These are phyloP conservation scores for Aspergillus persii DNA, from an alignment of 2,329 filamentous ascomycete genomes.

Conservation along the genomic window DNA sequence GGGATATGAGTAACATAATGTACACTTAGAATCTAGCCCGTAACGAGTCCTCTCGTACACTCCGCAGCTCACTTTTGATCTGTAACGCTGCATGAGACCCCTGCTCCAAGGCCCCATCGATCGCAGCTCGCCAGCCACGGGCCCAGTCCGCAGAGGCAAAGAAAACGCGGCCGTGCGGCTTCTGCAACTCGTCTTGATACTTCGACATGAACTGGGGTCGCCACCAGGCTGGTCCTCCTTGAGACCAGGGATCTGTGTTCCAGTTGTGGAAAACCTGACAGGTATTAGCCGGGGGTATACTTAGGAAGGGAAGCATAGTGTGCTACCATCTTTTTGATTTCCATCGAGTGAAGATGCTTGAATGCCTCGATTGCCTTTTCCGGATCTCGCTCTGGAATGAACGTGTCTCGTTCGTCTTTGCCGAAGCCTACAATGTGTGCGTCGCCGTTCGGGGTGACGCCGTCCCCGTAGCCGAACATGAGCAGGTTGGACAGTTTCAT, in stretches of 20 bases:
- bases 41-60: no score
- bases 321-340: conserved; percentile 1
- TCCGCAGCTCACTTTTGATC: neutral
- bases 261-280: conserved; percentile 4
- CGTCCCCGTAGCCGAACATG: conserved; percentile 4
- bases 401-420: neutral
- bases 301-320: neutral
- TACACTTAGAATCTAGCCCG: neutral
- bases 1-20: no score
- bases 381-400: neutral
- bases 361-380: neutral
- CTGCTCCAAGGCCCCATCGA: conserved; percentile 1
- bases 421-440: conserved; percentile 3
- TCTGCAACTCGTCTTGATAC: conserved; percentile 2
- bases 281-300: neutral
- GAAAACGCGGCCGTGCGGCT: neutral
- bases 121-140: conserved; percentile 4
- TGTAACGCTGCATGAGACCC: neutral
- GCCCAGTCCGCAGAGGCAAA: conserved; percentile 5
- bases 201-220: neutral
- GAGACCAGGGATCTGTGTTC: conserved; percentile 2
- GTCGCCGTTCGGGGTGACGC: neutral
- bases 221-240: conserved; percentile 3
- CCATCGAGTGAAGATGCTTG: neutral
- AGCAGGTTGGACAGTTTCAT: neutral